phyloP scores from a whole-genome alignment of 2,329 filamentous ascomycete genomes.

The Fusarium sp. region DNA sequence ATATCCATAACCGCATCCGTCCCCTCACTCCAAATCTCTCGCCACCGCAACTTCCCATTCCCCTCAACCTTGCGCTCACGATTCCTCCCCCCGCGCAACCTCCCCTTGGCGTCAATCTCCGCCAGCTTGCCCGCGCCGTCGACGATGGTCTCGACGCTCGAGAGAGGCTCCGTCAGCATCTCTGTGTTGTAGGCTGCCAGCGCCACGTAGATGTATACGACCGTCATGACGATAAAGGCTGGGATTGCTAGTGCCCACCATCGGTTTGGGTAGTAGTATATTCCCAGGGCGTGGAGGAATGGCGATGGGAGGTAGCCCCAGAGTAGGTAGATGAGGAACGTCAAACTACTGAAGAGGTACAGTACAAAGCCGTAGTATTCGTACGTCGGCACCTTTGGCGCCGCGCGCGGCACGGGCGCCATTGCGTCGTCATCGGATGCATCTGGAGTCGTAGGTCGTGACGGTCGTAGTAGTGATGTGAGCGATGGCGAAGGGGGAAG shows the following conservation, averaged over 20 bases:
- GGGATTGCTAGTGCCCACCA: conserved; percentile 98
- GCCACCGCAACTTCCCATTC: conserved; percentile 73
- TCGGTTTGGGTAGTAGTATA: conserved; percentile 95
- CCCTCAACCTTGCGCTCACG: conserved; percentile 54
- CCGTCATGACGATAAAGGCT: conserved; percentile 86
- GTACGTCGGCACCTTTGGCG: conserved; percentile 97
- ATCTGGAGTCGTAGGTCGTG: conserved; percentile 92
- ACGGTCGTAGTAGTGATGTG: conserved; percentile 90
- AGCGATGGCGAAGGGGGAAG: conserved; percentile 92
- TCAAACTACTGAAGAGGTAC: conserved; percentile 87
- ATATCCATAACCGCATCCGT: conserved; percentile 99
- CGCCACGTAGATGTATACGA: conserved; percentile 95
- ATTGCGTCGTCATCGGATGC: conserved; percentile 90
- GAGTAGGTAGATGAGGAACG: conserved; percentile 78
- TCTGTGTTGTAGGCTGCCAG: conserved; percentile 92
- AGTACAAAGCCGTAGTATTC: conserved; percentile 99
- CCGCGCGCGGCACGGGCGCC: conserved; percentile 85
- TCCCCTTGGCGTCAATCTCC: conserved; percentile 79
- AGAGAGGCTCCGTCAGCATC: conserved; percentile 84
- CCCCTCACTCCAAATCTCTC: conserved; percentile 86
- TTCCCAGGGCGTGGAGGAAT: conserved; percentile 91
- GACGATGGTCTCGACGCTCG: conserved; percentile 87
- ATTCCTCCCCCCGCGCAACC: conserved; percentile 54
- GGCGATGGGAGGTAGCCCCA: conserved; percentile 95
- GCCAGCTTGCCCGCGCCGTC: conserved; percentile 91